phyloP scores from a whole-genome alignment of 768 basidiomycete genomes.

The Suillus hirtellus region DNA sequence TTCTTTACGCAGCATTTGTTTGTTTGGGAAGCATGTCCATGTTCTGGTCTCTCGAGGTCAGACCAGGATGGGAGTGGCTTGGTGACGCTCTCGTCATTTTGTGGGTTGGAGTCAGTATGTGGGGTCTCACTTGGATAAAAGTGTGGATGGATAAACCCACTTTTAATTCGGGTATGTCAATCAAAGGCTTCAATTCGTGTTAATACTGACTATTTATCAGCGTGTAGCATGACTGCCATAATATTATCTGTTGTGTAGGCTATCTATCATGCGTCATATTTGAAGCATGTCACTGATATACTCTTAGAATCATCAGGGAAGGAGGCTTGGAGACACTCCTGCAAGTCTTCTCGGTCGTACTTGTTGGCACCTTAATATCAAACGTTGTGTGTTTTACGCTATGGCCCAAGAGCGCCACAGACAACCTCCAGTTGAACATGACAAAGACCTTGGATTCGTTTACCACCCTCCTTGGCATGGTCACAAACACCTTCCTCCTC shows the following conservation, averaged over 20 bases:
- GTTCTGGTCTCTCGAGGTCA: conserved; percentile 77
- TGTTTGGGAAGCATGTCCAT: conserved; percentile 75
- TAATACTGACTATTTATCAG: conserved; percentile 35
- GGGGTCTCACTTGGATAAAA: conserved; percentile 85
- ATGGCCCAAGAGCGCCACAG: conserved; percentile 85
- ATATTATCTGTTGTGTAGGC: conserved; percentile 81
- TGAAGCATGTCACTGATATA: conserved; percentile 9
- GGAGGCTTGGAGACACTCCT: conserved; percentile 77
- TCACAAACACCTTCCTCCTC: conserved; percentile 85
- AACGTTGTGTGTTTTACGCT: conserved; percentile 83
- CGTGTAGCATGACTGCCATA: conserved; percentile 83
- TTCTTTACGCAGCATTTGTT: conserved; percentile 70
- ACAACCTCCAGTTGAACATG: conserved; percentile 83
- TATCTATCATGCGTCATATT: neutral
- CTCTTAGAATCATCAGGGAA: conserved; percentile 76
- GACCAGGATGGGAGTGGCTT: conserved; percentile 69
- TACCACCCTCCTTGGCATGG: conserved; percentile 76
- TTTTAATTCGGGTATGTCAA: conserved; percentile 75
- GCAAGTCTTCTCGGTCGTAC: conserved; percentile 74
- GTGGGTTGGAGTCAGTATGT: conserved; percentile 86
- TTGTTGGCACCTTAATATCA: conserved; percentile 73
- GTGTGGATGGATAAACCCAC: conserved; percentile 87
- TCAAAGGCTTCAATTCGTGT: neutral
- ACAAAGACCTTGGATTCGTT: conserved; percentile 85
- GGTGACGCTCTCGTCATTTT: conserved; percentile 72